Percentiles rank a stretch among this genome's conserved stretches.
phyloP scores from a whole-genome alignment of 1,284 basidiomycete genomes.

The Ceratobasidium sp. region DNA sequence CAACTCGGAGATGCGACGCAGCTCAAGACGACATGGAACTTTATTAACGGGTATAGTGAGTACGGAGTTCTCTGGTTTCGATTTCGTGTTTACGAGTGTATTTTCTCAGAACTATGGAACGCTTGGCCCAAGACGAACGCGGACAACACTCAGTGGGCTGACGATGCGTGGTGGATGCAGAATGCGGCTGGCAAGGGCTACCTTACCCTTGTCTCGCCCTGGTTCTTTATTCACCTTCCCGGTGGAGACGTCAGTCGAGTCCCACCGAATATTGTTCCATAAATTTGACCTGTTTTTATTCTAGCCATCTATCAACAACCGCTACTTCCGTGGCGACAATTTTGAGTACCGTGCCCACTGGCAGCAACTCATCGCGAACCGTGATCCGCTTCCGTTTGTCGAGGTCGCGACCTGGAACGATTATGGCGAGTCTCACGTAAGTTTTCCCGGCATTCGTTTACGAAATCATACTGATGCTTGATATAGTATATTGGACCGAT shows the following conservation, averaged over 20 bases:
- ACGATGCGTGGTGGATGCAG: conserved; percentile 54
- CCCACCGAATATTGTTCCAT: neutral
- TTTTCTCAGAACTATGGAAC: conserved; percentile 24
- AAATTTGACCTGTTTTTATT: neutral
- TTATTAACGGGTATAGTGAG: conserved; percentile 57
- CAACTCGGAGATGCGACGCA: conserved; percentile 55
- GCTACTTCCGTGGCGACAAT: conserved; percentile 60
- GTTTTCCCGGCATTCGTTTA: conserved; percentile 54
- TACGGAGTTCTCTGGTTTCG: neutral
- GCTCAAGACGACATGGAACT: conserved; percentile 52
- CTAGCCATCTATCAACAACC: conserved; percentile 56
- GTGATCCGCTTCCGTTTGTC: conserved; percentile 55
- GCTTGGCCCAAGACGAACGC: conserved; percentile 53
- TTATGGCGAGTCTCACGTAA: conserved; percentile 40
- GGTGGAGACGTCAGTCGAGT: conserved; percentile 46
- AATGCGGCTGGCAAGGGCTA: conserved; percentile 56
- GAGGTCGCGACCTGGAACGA: conserved; percentile 57
- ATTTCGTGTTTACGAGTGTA: neutral
- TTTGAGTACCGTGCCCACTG: conserved; percentile 59
- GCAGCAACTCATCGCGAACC: conserved; percentile 58
- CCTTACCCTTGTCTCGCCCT: conserved; percentile 60
- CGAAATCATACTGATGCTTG: neutral
- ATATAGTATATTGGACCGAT: conserved; percentile 44
- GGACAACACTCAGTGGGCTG: conserved; percentile 51
- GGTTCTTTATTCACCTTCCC: conserved; percentile 60